Evolutionary conservation across 139 green algal genomes (phyloP).

Genomic region (Chlorella sorokiniana): DNA sequence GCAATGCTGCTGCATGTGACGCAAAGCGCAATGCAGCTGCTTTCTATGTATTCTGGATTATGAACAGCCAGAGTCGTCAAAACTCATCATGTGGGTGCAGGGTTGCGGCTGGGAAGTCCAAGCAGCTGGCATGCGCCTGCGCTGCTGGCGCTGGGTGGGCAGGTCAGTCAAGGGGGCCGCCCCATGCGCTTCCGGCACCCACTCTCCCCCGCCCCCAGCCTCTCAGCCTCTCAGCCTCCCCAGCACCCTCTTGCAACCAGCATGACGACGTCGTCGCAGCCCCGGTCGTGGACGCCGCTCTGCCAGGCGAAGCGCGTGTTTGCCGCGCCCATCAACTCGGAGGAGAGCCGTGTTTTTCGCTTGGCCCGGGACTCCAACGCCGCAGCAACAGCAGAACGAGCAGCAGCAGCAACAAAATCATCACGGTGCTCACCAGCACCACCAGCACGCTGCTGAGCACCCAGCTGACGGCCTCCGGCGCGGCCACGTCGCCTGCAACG

Average conservation of each 20-base stretch:
- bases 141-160: neutral
- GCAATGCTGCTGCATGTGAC: neutral
- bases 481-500: neutral
- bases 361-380: neutral
- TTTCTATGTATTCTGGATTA: too few relatives aligned
- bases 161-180: neutral
- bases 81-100: too few relatives aligned
- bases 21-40: too few relatives aligned
- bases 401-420: constrained; percentile 15
- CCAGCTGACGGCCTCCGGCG: neutral
- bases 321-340: neutral
- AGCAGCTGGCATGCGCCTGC: neutral
- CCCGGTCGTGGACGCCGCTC: constrained; percentile 9
- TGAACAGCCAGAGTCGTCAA: too few relatives aligned
- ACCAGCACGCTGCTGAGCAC: constrained; percentile 12
- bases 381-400: neutral
- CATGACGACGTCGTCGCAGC: neutral
- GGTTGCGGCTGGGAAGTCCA: too few relatives aligned
- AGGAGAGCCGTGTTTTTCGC: constrained; percentile 34
- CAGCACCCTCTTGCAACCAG: neutral
- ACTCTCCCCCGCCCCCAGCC: neutral
- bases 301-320: constrained; percentile 10
- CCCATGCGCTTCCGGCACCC: neutral
- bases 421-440: neutral
- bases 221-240: neutral